Conservation (phyloP, 208 protist species). For the Entamoeba invadens region DNA sequence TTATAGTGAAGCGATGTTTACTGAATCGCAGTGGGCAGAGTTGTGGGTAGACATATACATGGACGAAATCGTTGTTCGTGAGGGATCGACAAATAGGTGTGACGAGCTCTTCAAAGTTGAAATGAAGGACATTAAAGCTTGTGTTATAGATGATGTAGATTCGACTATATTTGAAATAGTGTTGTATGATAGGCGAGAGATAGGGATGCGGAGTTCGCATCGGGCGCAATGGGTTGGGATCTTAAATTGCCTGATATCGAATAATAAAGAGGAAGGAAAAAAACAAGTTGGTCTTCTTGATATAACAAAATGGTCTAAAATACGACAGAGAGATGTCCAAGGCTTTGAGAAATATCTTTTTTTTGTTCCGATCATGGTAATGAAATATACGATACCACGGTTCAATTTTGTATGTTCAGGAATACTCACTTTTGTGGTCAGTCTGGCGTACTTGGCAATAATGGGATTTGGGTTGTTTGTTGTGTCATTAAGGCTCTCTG, state of each 20-base stretch:
- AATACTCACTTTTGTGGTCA: neutral
- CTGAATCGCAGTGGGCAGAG: neutral
- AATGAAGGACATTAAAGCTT: neutral
- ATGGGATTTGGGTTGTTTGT: neutral
- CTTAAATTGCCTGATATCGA: neutral
- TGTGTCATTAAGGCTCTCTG: neutral
- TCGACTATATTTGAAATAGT: neutral
- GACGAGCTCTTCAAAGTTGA: neutral
- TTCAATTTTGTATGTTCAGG: neutral
- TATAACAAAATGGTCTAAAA: neutral
- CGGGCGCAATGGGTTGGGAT: neutral
- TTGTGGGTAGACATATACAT: neutral
- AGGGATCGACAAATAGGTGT: neutral
- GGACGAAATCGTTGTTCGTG: neutral
- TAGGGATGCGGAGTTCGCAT: neutral
- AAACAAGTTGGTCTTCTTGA: neutral
- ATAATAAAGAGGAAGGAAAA: neutral
- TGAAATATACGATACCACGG: neutral
- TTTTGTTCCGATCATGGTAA: neutral
- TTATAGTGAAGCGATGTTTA: neutral
- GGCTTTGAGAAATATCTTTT: neutral
- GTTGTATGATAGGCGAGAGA: neutral
- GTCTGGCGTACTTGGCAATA: neutral
- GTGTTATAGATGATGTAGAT: neutral
- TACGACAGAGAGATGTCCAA: no score